Conservation (phyloP, 108 stramenopile species). For the Conticribra guillardii region DNA sequence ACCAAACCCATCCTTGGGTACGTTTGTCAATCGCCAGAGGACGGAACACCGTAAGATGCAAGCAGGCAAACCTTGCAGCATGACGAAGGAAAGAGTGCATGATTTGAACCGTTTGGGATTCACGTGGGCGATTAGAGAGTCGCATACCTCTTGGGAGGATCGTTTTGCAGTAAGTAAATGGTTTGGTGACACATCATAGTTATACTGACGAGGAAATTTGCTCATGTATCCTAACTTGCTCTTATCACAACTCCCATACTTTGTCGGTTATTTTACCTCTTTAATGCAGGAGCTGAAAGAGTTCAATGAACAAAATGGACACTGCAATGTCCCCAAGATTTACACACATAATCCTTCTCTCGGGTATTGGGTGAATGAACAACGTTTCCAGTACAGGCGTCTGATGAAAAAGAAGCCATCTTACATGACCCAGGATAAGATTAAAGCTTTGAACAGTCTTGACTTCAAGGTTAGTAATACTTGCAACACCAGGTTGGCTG, state of each 20-base stretch:
- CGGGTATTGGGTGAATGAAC: slow-evolving; percentile 51
- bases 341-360: slow-evolving; percentile 37
- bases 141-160: slow-evolving; percentile 40
- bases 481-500: background rate
- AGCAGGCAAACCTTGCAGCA: slow-evolving; percentile 33
- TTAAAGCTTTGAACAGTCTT: slow-evolving; percentile 31
- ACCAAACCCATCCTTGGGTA: slow-evolving; percentile 28
- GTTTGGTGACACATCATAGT: too few species aligned
- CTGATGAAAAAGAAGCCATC: slow-evolving; percentile 27
- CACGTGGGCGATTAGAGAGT: slow-evolving; percentile 37
- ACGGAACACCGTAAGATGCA: slow-evolving; percentile 44
- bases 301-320: slow-evolving; percentile 31
- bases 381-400: slow-evolving; percentile 44
- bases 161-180: slow-evolving; percentile 24
- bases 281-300: slow-evolving; percentile 22
- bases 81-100: slow-evolving; percentile 25
- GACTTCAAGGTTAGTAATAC: slow-evolving; percentile 32
- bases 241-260: background rate
- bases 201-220: too few species aligned
- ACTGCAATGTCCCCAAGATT: slow-evolving; percentile 49
- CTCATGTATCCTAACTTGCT: background rate
- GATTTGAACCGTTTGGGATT: slow-evolving; percentile 41
- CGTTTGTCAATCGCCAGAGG: slow-evolving; percentile 48
- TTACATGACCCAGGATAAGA: slow-evolving; percentile 45
- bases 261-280: background rate